Evolutionary conservation across 768 basidiomycete genomes (phyloP), one percentile per base, ranked within the genome.

Genomic region (Hemileccinum rubropunctum): DNA sequence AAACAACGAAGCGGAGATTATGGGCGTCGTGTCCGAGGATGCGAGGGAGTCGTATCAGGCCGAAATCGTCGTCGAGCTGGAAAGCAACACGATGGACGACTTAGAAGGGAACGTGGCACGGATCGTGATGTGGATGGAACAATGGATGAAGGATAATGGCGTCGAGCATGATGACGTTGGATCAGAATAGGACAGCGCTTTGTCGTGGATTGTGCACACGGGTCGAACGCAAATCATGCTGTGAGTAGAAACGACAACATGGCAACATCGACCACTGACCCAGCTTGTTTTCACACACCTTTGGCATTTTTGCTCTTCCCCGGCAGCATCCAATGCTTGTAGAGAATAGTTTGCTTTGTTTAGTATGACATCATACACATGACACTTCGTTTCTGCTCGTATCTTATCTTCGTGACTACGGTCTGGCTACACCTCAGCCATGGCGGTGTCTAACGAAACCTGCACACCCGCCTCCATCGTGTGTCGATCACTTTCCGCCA

Each of bases 1-100:
- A 71, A 99, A 99, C 68, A 95, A 98, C 68, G 88, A 95, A 62
- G 94, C 95, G 12, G 97, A 99, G 73, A 98, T 99, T 63, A 97
- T 98, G 94, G 77, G 90, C 62, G 83, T 94, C 44, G 84, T 97
- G 33, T 72, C 88, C 11, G 86, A 91, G 28, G 97, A 99, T 67
- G 95, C 95, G 4, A 77, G 83, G 38, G 82, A 83, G 34, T 90
- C 92, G 0, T 99, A 98, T 67, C 79, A 86, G 0, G 62, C 77
- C n/a, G 86, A 90, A 66, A 88, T 95, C 54, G 80, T 98, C 21
- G 85, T 98, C 15, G 91, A 91, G 61, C 74, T 98, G 21, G 70
- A 77, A 51, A 93, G 89, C 65, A 87, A 91, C 62, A 77, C 70
- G 18, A 81, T 77, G 43, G 86, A 85, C 35, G 87, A 98, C 58